These are phyloP conservation scores for Rhypophila decipiens DNA, from an alignment of 495 filamentous ascomycete species.

Conservation along the genomic window DNA sequence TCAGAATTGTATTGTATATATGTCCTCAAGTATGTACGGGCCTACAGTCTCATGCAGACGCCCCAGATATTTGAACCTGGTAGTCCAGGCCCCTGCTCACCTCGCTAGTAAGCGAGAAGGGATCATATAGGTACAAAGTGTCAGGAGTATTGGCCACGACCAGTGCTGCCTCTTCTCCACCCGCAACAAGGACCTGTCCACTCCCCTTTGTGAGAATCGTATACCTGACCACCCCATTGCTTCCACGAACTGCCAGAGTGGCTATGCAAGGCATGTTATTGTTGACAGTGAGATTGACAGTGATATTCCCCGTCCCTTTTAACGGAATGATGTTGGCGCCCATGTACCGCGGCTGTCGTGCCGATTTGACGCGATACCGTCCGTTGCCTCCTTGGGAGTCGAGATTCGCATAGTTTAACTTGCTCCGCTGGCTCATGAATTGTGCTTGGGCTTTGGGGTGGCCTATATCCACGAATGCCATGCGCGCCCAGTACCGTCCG, in stretches of 20 bases:
- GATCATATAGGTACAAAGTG: conserved; percentile 33
- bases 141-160: conserved; percentile 39
- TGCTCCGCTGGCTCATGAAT: conserved; percentile 23
- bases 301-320: conserved; percentile 20
- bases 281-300: conserved; percentile 22
- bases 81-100: conserved; percentile 34
- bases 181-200: conserved; percentile 19
- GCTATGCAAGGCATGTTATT: conserved; percentile 25
- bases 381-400: conserved; percentile 28
- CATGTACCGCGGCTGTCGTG: conserved; percentile 37
- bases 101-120: conserved; percentile 34
- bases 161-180: conserved; percentile 34
- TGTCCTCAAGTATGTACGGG: too few relatives aligned
- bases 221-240: conserved; percentile 24
- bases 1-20: too few relatives aligned
- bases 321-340: conserved; percentile 41
- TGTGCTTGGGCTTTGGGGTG: conserved; percentile 29
- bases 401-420: conserved; percentile 35
- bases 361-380: conserved; percentile 35
- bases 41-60: too few relatives aligned
- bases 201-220: conserved; percentile 18
- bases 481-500: conserved; percentile 40
- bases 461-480: conserved; percentile 41
- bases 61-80: too few relatives aligned
- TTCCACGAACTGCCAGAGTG: conserved; percentile 25